A percentile compares a stretch with the other conserved stretches of the same genome.
Conservation (phyloP, 495 filamentous ascomycete genomes). For the Podospora sp. region DNA sequence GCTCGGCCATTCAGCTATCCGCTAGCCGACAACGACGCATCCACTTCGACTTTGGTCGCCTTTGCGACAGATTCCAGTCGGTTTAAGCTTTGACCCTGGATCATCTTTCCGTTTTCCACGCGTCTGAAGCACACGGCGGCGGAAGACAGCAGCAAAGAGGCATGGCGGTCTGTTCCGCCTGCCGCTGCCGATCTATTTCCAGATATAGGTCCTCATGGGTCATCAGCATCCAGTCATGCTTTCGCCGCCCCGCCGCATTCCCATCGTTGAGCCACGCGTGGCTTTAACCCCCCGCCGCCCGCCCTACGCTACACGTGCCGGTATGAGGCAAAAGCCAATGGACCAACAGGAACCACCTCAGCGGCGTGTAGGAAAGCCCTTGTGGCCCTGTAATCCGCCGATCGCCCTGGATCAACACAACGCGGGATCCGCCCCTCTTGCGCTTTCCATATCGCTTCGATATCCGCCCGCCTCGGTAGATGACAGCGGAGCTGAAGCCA, state of each 20-base stretch:
- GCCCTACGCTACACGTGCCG: too few relatives aligned
- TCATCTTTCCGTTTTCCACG: not conserved
- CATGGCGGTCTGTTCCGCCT: conserved; percentile 3
- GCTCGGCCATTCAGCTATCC: not conserved
- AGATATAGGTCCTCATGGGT: conserved; percentile 20
- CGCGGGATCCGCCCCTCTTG: not conserved
- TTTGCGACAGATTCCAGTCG: not conserved
- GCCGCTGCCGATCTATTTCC: not conserved
- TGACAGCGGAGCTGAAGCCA: not conserved
- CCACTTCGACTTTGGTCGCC: not conserved
- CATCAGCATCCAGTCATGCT: conserved; percentile 14
- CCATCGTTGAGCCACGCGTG: not conserved
- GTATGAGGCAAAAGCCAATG: not conserved
- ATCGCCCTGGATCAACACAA: not conserved
- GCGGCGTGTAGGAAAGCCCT: not conserved
- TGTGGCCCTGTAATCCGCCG: not conserved
- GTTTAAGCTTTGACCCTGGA: not conserved
- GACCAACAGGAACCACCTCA: not conserved
- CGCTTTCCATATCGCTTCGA: not conserved
- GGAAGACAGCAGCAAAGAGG: not conserved
- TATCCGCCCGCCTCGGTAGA: not conserved
- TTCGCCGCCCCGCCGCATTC: conserved; percentile 1
- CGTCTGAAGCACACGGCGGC: too few relatives aligned
- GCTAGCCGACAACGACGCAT: not conserved
- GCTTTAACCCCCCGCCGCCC: too few relatives aligned